Evolutionary conservation across 129 eudicot genomes (phyloP).

Genomic region (Ambrosia trifida): DNA sequence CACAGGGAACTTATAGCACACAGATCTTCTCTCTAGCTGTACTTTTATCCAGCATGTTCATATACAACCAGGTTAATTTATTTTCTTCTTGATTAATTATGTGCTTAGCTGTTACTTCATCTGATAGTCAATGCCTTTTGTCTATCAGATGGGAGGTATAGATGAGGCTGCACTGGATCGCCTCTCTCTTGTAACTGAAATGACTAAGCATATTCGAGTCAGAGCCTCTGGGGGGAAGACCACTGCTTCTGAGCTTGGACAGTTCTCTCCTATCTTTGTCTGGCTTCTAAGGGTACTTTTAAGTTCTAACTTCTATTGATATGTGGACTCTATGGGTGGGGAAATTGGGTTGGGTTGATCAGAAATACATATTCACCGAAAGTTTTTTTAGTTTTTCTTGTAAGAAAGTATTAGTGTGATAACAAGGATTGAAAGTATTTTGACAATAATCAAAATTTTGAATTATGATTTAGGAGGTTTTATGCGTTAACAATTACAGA

Average conservation of each 20-base stretch:
- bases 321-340: neutral
- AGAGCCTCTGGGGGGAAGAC: conserved; percentile 93
- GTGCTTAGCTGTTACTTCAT: conserved; percentile 17
- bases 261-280: conserved; percentile 95
- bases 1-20: conserved; percentile 96
- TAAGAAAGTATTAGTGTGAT: neutral
- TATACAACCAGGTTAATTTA: conserved; percentile 79
- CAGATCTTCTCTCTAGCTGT: conserved; percentile 98
- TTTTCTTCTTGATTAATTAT: conserved; percentile 15
- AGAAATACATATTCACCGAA: neutral
- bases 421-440: too few species aligned
- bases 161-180: conserved; percentile 99
- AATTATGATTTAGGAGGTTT: neutral
- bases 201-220: conserved; percentile 98
- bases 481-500: neutral
- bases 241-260: conserved; percentile 95
- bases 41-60: conserved; percentile 95
- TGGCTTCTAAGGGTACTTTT: conserved; percentile 94
- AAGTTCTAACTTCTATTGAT: conserved; percentile 12
- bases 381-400: neutral
- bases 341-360: neutral
- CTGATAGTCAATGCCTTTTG: conserved; percentile 13
- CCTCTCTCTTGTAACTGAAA: conserved; percentile 96
- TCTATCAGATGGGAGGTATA: conserved; percentile 92
- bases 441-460: neutral